Conservation (phyloP, 2,329 filamentous ascomycete species). For the Aspergillus sp. region DNA sequence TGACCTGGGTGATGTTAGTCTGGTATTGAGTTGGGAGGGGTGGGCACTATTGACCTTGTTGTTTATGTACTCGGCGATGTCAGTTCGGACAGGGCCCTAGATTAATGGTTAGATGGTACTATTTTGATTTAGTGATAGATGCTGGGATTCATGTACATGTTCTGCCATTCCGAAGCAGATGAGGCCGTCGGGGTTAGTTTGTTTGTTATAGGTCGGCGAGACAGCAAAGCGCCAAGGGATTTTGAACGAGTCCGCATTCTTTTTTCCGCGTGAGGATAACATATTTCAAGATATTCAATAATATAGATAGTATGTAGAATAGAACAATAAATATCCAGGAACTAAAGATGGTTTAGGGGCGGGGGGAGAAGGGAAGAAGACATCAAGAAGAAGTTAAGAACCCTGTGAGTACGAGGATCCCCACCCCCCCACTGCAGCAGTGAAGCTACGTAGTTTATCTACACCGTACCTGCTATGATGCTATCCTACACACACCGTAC, state of each 20-base stretch:
- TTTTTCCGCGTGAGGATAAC: conserved; percentile 29
- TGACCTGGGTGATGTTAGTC: conserved; percentile 21
- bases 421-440: neutral
- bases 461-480: no score
- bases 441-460: neutral
- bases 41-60: conserved; percentile 26
- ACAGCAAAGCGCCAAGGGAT: conserved; percentile 30
- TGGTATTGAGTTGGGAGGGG: neutral
- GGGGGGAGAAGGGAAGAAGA: neutral
- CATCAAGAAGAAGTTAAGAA: neutral
- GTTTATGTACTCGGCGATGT: conserved; percentile 41
- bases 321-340: neutral
- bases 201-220: conserved; percentile 25
- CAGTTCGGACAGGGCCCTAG: conserved; percentile 38
- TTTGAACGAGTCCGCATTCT: conserved; percentile 21
- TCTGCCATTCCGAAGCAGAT: conserved; percentile 39
- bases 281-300: conserved; percentile 13
- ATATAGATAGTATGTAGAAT: neutral
- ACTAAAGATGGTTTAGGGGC: neutral
- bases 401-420: neutral
- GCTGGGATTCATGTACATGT: conserved; percentile 26
- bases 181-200: conserved; percentile 31
- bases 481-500: no score
- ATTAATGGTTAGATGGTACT: neutral
- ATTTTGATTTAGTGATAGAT: neutral